These are phyloP conservation scores for Alternaria viburni DNA, from an alignment of 2,329 filamentous ascomycete genomes.

Conservation along the genomic window DNA sequence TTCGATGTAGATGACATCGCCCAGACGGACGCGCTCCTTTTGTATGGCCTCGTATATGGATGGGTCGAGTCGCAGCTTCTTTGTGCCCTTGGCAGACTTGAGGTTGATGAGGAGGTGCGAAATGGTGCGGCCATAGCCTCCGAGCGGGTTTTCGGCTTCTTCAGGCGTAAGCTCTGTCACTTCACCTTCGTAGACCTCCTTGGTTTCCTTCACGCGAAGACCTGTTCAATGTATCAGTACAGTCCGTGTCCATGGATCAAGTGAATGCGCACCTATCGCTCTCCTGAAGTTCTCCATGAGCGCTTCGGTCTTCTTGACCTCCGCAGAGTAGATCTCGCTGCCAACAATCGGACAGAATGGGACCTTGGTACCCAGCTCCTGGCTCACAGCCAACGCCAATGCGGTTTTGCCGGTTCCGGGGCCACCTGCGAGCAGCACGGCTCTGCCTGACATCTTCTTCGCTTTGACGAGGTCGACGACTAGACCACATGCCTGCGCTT, in stretches of 20 bases:
- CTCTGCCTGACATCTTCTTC: conserved; percentile 97
- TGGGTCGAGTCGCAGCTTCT: conserved; percentile 95
- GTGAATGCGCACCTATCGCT: conserved; percentile 74
- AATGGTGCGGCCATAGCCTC: conserved; percentile 96
- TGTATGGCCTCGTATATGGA: conserved; percentile 99
- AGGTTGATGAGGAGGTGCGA: conserved; percentile 92
- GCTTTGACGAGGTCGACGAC: conserved; percentile 94
- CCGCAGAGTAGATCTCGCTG: conserved; percentile 95
- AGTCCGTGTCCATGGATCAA: not conserved
- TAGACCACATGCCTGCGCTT: conserved; percentile 80
- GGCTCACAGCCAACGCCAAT: conserved; percentile 90
- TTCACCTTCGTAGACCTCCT: conserved; percentile 99
- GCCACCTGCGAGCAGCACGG: conserved; percentile 89
- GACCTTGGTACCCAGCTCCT: conserved; percentile 97
- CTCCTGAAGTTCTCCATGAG: conserved; percentile 99
- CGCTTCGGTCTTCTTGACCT: conserved; percentile 99
- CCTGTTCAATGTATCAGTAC: conserved; percentile 47
- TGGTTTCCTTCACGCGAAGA: conserved; percentile 95
- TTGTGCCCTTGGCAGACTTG: conserved; percentile 94
- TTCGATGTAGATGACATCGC: conserved; percentile 99
- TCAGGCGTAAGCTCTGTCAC: conserved; percentile 97
- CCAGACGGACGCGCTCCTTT: conserved; percentile 94
- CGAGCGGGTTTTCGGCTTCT: conserved; percentile 96
- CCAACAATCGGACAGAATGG: conserved; percentile 98
- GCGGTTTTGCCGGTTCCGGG: conserved; percentile 96